Conservation (phyloP, 2,329 filamentous ascomycete genomes). For the Remersonia thermophila region DNA sequence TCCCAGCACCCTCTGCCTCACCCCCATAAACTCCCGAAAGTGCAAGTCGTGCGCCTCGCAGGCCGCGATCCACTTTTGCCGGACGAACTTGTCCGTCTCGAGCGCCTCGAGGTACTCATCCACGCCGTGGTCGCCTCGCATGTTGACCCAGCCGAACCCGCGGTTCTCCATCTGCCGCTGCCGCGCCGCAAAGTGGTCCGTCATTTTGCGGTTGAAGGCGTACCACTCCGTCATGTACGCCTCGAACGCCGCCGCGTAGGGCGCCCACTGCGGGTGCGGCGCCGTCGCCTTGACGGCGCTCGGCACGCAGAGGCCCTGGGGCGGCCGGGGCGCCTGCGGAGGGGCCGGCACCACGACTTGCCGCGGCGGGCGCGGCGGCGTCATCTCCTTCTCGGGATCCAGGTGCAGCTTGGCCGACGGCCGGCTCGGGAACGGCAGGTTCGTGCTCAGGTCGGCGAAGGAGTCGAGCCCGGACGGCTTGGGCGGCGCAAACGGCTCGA, state of each 20-base stretch:
- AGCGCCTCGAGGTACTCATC: conserved; percentile 47
- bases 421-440: conserved; percentile 43
- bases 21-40: conserved; percentile 44
- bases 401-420: conserved; percentile 31
- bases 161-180: conserved; percentile 31
- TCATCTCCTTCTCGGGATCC: conserved; percentile 17
- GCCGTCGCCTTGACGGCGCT: conserved; percentile 27
- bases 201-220: conserved; percentile 38
- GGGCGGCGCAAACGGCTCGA: conserved; percentile 40
- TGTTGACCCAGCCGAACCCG: conserved; percentile 33
- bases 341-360: conserved; percentile 34
- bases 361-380: conserved; percentile 16
- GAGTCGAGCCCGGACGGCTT: conserved; percentile 36
- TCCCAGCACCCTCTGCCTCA: conserved; percentile 24
- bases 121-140: conserved; percentile 33
- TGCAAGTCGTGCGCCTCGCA: conserved; percentile 47
- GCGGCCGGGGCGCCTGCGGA: conserved; percentile 38
- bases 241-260: conserved; percentile 42
- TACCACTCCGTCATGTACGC: conserved; percentile 41
- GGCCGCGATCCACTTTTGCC: conserved; percentile 47
- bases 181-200: conserved; percentile 43
- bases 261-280: conserved; percentile 31
- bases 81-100: conserved; percentile 51
- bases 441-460: conserved; percentile 42
- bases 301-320: conserved; percentile 29